phyloP scores from a whole-genome alignment of 2,329 filamentous ascomycete genomes.

The Botrytis paeoniae region DNA sequence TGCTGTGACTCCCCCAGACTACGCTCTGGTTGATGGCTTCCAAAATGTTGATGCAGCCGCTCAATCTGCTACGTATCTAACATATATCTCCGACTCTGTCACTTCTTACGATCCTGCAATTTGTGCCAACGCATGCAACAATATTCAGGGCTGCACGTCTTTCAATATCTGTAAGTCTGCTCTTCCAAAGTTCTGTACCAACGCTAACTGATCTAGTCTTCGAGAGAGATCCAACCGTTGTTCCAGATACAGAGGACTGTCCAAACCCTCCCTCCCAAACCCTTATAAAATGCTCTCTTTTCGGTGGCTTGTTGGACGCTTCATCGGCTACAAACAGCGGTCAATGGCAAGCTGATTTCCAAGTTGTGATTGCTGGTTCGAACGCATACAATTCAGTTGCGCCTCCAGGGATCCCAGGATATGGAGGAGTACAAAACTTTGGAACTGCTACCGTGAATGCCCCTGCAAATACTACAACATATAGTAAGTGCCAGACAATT shows the following conservation, averaged over 20 bases:
- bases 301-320: conserved; percentile 15
- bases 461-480: conserved; percentile 32
- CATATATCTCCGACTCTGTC: conserved; percentile 16
- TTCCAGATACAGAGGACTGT: conserved; percentile 10
- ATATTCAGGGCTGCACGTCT: conserved; percentile 17
- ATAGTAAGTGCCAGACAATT: conserved; percentile 21
- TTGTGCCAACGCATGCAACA: conserved; percentile 18
- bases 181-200: not conserved
- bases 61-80: conserved; percentile 16
- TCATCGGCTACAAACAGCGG: conserved; percentile 14
- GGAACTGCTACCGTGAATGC: conserved; percentile 36
- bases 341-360: conserved; percentile 17
- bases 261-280: conserved; percentile 17
- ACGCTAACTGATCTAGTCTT: conserved; percentile 8
- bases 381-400: conserved; percentile 14
- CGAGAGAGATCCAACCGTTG: conserved; percentile 14
- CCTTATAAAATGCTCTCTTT: conserved; percentile 19
- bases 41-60: conserved; percentile 7
- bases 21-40: conserved; percentile 8
- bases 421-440: conserved; percentile 34
- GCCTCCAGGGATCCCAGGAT: conserved; percentile 27
- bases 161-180: conserved; percentile 16
- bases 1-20: conserved; percentile 2
- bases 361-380: conserved; percentile 19
- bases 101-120: conserved; percentile 19